Conservation (phyloP, 192 early-diverging fungal species). For the Mortierella hygrophila region DNA sequence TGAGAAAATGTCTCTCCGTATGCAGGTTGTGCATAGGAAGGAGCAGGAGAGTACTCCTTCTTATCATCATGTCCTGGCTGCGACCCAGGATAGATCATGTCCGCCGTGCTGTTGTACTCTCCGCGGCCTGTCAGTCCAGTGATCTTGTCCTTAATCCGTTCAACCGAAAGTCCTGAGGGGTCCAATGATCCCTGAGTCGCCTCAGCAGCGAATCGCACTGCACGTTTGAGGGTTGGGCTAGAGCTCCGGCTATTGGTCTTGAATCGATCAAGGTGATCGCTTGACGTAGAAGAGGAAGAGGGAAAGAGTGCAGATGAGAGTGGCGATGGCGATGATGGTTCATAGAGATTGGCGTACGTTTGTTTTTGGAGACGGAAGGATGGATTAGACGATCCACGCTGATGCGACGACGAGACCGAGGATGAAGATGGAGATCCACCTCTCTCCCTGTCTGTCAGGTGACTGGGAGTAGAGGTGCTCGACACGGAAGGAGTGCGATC, state of each 20-base stretch:
- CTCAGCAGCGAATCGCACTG: constrained; percentile 28
- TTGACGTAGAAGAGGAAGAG: constrained; percentile 1
- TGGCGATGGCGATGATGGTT: constrained; percentile 38
- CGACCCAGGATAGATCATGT: constrained; percentile 26
- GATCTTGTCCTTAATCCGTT: constrained; percentile 11
- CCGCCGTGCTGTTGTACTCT: constrained; percentile 21
- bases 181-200: constrained; percentile 20
- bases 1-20: constrained; percentile 4
- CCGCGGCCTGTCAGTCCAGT: constrained; percentile 9
- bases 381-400: constrained; percentile 4
- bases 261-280: constrained; percentile 14
- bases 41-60: constrained; percentile 22
- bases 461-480: neutral
- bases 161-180: neutral
- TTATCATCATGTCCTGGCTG: constrained; percentile 30
- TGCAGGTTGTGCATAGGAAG: neutral
- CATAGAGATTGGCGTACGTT: constrained; percentile 27
- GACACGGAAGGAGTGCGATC: constrained; percentile 10
- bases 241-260: constrained; percentile 36
- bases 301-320: constrained; percentile 36
- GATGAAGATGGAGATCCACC: neutral
- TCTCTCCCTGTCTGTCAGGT: constrained; percentile 6
- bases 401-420: neutral
- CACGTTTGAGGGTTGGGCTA: constrained; percentile 41
- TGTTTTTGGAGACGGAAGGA: neutral